Base-by-base conservation (phyloP, 2,329 filamentous ascomycete genomes). In the Neophaeococcomyces mojaviensis region DNA sequence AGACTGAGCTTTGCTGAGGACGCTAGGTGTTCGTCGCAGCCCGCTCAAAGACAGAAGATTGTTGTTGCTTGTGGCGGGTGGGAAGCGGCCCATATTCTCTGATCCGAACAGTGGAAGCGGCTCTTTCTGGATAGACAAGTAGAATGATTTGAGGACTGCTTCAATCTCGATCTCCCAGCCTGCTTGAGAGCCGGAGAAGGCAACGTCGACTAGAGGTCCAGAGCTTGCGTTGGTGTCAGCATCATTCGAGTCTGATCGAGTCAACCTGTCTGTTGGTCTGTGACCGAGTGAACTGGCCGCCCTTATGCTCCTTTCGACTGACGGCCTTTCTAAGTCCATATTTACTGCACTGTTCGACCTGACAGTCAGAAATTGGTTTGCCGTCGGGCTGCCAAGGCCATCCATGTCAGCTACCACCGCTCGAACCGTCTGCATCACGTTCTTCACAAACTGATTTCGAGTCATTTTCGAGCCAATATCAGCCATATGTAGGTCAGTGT, bases 391-490 rank as follows among this genome's bases (percentile, higher is more conserved):
- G 18, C 20, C 28, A n/a, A 20, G 18, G 6, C 43, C 52, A 33
- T 49, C 41, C n/a, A 45, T 79, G 56, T 94, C 87, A 32, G 76
- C 71, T 8, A 88, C 76, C 10, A 86, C 82, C 39, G 88, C 81
- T 48, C 79, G 80, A 51, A 98, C 86, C 0, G 90, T 95, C 1
- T 86, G 84, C 73, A 97, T 82, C 3, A 92, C 96, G 61, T 98
- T 98, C 66, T 94, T 94, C 61, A 98, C 79, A 60, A 97, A 98
- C 60, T 97, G 90, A 52, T 77, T 83, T 46, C 86, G 81, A 1
- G 90, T 97, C 92, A 98, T 98, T 70, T 94, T 94, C 58, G 86
- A 81, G 51, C 94, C 88, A 56, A 97, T 95, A 61, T 97, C 89
- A 48, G 90, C 92, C 59, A 97, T 67, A 60, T 98, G 90, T 46